Conservation (phyloP, 148 eudicot genomes). For the Beta vulgaris region DNA sequence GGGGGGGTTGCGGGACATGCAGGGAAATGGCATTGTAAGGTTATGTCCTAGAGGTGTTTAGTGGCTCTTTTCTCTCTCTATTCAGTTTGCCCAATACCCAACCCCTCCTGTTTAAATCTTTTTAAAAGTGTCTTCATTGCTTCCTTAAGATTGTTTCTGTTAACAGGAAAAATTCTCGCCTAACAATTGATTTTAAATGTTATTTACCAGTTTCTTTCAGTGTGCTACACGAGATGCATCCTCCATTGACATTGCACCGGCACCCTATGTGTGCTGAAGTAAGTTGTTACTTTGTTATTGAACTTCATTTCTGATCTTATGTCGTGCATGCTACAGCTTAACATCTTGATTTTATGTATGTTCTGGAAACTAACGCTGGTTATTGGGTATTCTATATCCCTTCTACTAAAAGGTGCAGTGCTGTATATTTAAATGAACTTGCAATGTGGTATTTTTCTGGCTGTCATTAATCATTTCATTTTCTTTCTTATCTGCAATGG, state of each 20-base stretch:
- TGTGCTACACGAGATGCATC: constrained; percentile 54
- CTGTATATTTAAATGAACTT: too few species aligned
- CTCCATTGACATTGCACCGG: constrained; percentile 76
- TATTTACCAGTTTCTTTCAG: neutral
- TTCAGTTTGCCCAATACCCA: neutral
- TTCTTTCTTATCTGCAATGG: too few species aligned
- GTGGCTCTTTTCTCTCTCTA: neutral
- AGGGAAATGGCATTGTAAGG: neutral
- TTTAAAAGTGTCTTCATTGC: neutral
- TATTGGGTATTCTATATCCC: too few species aligned
- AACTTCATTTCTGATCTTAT: neutral
- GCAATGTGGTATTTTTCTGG: too few species aligned
- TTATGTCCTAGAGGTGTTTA: neutral
- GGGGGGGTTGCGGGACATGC: neutral
- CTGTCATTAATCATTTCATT: too few species aligned
- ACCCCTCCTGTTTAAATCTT: neutral
- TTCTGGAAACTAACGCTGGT: too few species aligned
- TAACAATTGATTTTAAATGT: neutral
- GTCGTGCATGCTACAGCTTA: neutral
- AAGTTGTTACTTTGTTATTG: constrained; percentile 35
- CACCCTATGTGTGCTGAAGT: constrained; percentile 94
- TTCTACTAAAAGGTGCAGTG: too few species aligned
- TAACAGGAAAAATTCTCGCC: neutral
- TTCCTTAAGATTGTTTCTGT: neutral
- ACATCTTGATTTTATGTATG: neutral